Base-by-base conservation (phyloP, 2,329 filamentous ascomycete species). In the Venturia effusa region DNA sequence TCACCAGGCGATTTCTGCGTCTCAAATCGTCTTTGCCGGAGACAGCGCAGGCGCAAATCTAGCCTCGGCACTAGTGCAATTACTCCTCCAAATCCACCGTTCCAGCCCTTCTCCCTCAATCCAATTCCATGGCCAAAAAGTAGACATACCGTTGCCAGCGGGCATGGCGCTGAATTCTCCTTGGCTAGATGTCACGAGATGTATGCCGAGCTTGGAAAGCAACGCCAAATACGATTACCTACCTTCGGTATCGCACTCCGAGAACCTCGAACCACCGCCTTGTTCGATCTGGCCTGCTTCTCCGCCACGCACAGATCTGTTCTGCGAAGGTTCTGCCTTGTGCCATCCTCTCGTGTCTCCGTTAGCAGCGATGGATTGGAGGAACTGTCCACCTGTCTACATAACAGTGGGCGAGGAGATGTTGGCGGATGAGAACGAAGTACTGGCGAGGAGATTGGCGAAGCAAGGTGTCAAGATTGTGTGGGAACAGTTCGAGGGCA, bases 1-100 rank as follows among this genome's bases (percentile, higher is more conserved):
- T 55, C 89, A 94, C 71, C 77, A 81, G 17, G 77, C 89, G 2
- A 82, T 93, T 1, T 76, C 80, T 6, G 80, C 90, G 0, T 77
- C 80, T 51, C 79, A 90, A 64, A 86, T 94, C 54, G 84, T 92
- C 13, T 78, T 94, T 68, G 81, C 82, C 1, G 90, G 90, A 43
- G 90, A 94, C 71, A 87, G 84, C 64, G 89, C 90, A 3, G 90
- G 90, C 19, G 90, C 88, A 2, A 89, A 88, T 68, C 81, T 93
- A 45, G 75, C 79, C 17, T 79, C 91, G 15, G 82, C 84, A 0
- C 80, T 94, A 0, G 77, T 89, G 0, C 88, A 90, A 71, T 79
- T 88, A 0, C 69, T 93, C 1, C 79, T 92, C 1, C 83, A 91
- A 64, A 76, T 92, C 17, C 77, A 79, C 63, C 77, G 79, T 39